These are phyloP conservation scores for Polytrichum commune DNA, from an alignment of 225 moss, liverwort and hornwort genomes.

Conservation along the genomic window DNA sequence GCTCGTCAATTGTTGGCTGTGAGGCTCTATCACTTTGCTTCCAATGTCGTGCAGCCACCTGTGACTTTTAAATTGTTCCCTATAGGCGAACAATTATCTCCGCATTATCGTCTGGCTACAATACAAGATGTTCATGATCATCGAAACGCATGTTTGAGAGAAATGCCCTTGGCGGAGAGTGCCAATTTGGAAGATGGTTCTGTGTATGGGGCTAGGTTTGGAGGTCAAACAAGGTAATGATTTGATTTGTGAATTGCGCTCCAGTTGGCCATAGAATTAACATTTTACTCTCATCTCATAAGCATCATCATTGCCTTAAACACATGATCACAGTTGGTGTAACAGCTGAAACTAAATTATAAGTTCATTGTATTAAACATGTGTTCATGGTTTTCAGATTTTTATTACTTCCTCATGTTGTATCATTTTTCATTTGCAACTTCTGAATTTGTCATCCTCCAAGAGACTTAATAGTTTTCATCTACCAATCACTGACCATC, in stretches of 20 bases:
- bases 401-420: no score
- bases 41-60: not conserved
- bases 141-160: not conserved
- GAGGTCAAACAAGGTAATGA: no score
- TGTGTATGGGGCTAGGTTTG: not conserved
- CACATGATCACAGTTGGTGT: not conserved
- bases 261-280: no score
- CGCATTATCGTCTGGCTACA: conserved; percentile 2
- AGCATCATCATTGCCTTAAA: not conserved
- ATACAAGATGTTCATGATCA: not conserved
- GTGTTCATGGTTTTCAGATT: no score
- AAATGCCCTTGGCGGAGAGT: not conserved
- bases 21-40: conserved; percentile 3
- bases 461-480: no score
- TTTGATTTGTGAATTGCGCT: no score
- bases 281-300: not conserved
- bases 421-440: no score
- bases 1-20: not conserved
- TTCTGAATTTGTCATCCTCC: no score
- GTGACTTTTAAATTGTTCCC: not conserved
- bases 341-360: not conserved
- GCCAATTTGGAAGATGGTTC: not conserved
- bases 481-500: no score
- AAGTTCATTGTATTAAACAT: not conserved
- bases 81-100: not conserved